Evolutionary conservation across 352 stramenopile species (phyloP).

Genomic region (Phytophthora cactorum): DNA sequence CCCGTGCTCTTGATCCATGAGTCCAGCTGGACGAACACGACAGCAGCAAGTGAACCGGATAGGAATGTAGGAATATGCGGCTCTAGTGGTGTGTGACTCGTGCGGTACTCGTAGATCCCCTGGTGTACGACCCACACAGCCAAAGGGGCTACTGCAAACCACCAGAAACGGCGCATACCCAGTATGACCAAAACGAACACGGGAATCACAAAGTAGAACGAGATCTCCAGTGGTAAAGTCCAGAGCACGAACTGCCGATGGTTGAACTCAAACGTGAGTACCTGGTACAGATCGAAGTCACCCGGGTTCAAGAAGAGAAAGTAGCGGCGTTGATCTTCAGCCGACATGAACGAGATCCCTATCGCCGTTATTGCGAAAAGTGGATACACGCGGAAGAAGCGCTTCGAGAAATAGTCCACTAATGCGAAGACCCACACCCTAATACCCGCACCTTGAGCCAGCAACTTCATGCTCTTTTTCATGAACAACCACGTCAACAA

Average conservation of each 20-base stretch:
- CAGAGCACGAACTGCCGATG: conserved; percentile 57
- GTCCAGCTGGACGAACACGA: conserved; percentile 42
- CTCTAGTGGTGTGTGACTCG: conserved; percentile 33
- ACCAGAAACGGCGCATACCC: conserved; percentile 36
- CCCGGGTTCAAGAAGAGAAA: conserved; percentile 34
- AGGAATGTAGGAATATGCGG: conserved; percentile 48
- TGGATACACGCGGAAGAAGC: conserved; percentile 66
- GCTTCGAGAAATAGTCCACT: conserved; percentile 54
- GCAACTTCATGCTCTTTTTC: conserved; percentile 39
- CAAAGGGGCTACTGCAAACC: conserved; percentile 26
- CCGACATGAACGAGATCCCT: conserved; percentile 37
- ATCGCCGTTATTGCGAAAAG: conserved; percentile 45
- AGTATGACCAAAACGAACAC: conserved; percentile 41
- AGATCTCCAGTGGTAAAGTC: conserved; percentile 58
- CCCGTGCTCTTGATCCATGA: conserved; percentile 18
- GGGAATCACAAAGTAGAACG: conserved; percentile 56
- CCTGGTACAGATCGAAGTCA: conserved; percentile 44
- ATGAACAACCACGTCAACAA: conserved; percentile 52
- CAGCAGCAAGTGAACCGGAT: conserved; percentile 43
- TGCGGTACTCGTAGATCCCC: conserved; percentile 31
- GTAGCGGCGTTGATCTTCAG: conserved; percentile 34
- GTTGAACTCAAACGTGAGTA: conserved; percentile 47
- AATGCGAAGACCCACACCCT: conserved; percentile 29
- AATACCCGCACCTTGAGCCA: conserved; percentile 27
- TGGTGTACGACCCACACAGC: conserved; percentile 36